These are phyloP conservation scores for Dionaea muscipula DNA, from an alignment of 179 eudicot species.

Conservation along the genomic window DNA sequence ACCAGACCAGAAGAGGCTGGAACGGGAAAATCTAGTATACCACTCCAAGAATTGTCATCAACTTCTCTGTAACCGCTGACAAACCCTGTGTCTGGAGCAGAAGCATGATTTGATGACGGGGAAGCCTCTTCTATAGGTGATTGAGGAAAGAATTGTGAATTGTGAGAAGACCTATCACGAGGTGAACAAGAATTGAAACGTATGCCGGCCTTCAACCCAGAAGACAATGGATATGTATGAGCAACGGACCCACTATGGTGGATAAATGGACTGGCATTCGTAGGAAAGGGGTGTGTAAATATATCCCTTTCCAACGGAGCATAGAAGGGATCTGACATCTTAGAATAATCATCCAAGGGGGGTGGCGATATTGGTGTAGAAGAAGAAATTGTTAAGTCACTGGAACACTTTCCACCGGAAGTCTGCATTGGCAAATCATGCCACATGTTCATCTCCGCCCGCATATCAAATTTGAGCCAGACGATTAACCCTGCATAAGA, in stretches of 20 bases:
- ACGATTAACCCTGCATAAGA: neutral
- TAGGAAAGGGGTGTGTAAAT: constrained; percentile 11
- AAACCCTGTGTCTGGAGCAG: constrained; percentile 19
- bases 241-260: constrained; percentile 19
- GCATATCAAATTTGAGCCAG: constrained; percentile 16
- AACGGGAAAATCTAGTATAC: constrained; percentile 39
- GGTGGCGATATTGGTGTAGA: constrained; percentile 17
- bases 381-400: constrained; percentile 21
- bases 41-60: constrained; percentile 38
- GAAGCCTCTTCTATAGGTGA: constrained; percentile 17
- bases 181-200: constrained; percentile 31
- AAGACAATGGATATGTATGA: constrained; percentile 18
- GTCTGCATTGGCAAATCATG: constrained; percentile 26
- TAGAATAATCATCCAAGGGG: constrained; percentile 22
- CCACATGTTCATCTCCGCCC: constrained; percentile 37
- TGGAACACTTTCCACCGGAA: constrained; percentile 25
- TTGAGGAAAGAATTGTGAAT: constrained; percentile 26
- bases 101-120: constrained; percentile 14
- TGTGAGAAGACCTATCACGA: constrained; percentile 21
- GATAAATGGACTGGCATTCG: constrained; percentile 15
- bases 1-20: constrained; percentile 22
- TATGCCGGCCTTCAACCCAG: constrained; percentile 33
- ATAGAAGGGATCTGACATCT: constrained; percentile 21
- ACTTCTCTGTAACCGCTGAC: constrained; percentile 25
- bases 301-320: constrained; percentile 16